These are phyloP conservation scores for Monosporozyma solicola DNA, from an alignment of 805 yeast species.

Conservation along the genomic window DNA sequence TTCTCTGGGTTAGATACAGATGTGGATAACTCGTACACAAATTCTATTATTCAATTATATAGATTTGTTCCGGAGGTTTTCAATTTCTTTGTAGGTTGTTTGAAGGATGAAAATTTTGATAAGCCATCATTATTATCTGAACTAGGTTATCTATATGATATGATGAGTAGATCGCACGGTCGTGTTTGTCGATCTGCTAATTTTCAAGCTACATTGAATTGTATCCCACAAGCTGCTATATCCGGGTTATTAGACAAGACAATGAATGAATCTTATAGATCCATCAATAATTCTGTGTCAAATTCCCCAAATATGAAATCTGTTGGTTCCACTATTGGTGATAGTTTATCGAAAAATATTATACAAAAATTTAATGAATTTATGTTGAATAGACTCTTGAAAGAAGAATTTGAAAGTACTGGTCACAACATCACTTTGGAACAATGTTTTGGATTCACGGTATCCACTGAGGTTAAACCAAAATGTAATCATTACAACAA, in stretches of 20 bases:
- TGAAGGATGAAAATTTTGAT: slow-evolving; percentile 45
- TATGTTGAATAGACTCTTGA: slow-evolving; percentile 16
- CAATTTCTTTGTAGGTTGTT: slow-evolving; percentile 48
- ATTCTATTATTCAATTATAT: slow-evolving; percentile 70
- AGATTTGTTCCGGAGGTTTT: slow-evolving; percentile 68
- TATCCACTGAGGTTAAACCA: slow-evolving; percentile 17
- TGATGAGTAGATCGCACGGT: slow-evolving; percentile 77
- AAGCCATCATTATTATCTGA: slow-evolving; percentile 57
- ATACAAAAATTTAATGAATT: slow-evolving; percentile 24
- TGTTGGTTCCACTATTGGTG: not conserved
- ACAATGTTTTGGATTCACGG: slow-evolving; percentile 26
- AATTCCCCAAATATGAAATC: slow-evolving; percentile 12
- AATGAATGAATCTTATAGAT: slow-evolving; percentile 3
- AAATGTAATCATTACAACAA: slow-evolving; percentile 20
- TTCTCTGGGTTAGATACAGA: slow-evolving; percentile 88
- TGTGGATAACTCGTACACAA: slow-evolving; percentile 66
- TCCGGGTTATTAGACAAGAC: slow-evolving; percentile 47
- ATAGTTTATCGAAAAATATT: slow-evolving; percentile 10
- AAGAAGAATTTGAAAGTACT: slow-evolving; percentile 22
- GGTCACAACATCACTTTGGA: slow-evolving; percentile 18
- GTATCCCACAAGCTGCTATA: slow-evolving; percentile 39
- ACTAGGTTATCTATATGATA: slow-evolving; percentile 81
- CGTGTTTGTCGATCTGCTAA: slow-evolving; percentile 75
- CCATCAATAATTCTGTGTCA: slow-evolving; percentile 1
- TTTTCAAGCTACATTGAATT: slow-evolving; percentile 48